phyloP scores from a whole-genome alignment of 2,329 filamentous ascomycete genomes.

The Neonectria magnoliae region DNA sequence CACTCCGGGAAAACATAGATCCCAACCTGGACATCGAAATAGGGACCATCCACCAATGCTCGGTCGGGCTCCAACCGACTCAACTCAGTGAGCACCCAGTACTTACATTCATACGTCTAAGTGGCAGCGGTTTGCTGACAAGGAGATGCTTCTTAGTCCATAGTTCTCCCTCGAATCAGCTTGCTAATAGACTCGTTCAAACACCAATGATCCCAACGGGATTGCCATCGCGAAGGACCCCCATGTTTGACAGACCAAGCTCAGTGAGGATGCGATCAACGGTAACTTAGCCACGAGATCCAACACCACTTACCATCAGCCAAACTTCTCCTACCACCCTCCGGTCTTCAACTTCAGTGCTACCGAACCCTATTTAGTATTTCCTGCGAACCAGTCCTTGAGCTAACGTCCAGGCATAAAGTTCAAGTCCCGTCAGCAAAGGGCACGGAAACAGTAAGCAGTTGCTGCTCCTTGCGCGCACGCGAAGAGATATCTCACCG shows the following conservation, averaged over 20 bases:
- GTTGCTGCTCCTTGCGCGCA: background rate
- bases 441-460: background rate
- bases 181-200: constrained; percentile 11
- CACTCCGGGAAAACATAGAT: constrained; percentile 33
- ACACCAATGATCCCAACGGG: constrained; percentile 2
- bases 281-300: background rate
- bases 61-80: constrained; percentile 11
- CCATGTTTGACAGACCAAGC: constrained; percentile 9
- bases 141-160: constrained; percentile 23
- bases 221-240: constrained; percentile 2
- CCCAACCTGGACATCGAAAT: constrained; percentile 22
- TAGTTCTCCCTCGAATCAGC: constrained; percentile 22
- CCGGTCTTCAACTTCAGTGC: background rate
- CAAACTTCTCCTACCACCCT: background rate
- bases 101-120: background rate
- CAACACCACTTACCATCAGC: background rate
- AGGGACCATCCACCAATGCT: constrained; percentile 11
- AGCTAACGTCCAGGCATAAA: background rate
- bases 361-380: constrained; percentile 14
- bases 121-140: background rate
- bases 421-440: background rate
- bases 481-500: constrained; percentile 6
- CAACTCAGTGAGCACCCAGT: background rate
- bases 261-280: constrained; percentile 3
- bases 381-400: background rate